These are phyloP conservation scores for Leccinum truebloodii DNA, from an alignment of 768 basidiomycete species.

Conservation along the genomic window DNA sequence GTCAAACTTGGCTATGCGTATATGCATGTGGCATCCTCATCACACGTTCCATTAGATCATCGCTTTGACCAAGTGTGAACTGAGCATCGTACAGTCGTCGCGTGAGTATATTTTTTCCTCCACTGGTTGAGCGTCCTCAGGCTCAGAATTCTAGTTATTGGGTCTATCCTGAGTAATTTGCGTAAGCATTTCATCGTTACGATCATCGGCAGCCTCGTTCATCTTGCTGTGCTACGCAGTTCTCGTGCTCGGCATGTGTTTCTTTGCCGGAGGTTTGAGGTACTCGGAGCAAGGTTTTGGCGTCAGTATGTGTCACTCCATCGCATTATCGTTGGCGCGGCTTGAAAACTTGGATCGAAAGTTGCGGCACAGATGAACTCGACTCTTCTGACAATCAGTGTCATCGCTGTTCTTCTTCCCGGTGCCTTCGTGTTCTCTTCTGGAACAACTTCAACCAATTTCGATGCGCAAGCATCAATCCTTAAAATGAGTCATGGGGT, in stretches of 20 bases:
- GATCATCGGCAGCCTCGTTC: not conserved
- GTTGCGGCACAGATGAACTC: slow-evolving; percentile 75
- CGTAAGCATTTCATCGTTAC: slow-evolving; percentile 36
- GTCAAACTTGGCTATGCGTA: not conserved
- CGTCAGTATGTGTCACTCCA: slow-evolving; percentile 46
- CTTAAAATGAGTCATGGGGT: slow-evolving; percentile 79
- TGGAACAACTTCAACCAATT: slow-evolving; percentile 9
- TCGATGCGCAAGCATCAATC: slow-evolving; percentile 39
- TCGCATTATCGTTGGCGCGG: not conserved
- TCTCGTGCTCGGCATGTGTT: slow-evolving; percentile 82
- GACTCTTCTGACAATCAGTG: slow-evolving; percentile 72
- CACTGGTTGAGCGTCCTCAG: not conserved
- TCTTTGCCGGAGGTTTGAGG: slow-evolving; percentile 76
- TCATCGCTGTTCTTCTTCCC: slow-evolving; percentile 76
- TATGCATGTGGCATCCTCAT: not conserved
- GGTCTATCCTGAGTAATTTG: slow-evolving; percentile 80
- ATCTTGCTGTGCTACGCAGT: slow-evolving; percentile 42
- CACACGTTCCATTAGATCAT: slow-evolving; percentile 52
- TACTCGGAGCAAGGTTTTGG: slow-evolving; percentile 83
- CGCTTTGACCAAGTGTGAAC: slow-evolving; percentile 79
- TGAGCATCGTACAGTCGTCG: slow-evolving; percentile 78
- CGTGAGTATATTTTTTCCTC: slow-evolving; percentile 43
- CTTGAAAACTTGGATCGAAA: slow-evolving; percentile 26
- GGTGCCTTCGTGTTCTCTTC: slow-evolving; percentile 74
- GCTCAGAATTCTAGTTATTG: slow-evolving; percentile 57